Percentiles rank a stretch among this genome's conserved stretches.
Conservation (phyloP, 164 flowering plant species). For the Annona cherimola region DNA sequence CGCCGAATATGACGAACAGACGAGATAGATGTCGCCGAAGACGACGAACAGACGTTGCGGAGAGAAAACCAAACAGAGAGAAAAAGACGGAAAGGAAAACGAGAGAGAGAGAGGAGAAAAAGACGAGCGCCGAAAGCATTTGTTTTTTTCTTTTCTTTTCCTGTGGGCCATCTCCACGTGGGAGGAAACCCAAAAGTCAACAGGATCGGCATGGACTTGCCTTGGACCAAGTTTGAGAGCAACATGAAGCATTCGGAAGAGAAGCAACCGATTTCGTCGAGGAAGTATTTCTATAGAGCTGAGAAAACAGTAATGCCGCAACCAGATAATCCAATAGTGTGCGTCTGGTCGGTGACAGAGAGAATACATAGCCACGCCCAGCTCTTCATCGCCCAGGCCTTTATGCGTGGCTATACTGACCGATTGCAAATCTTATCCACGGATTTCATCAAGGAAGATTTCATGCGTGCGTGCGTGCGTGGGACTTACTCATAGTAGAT, state of each 20-base stretch:
- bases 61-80: no score
- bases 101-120: no score
- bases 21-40: no score
- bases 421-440: constrained; percentile 75
- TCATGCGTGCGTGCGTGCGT: constrained; percentile 90
- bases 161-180: no score
- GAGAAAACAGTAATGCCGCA: constrained; percentile 93
- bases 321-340: constrained; percentile 74
- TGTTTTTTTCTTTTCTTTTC: no score
- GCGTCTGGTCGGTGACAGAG: constrained; percentile 66
- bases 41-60: no score
- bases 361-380: constrained; percentile 69
- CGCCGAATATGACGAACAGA: no score
- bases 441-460: constrained; percentile 79
- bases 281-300: constrained; percentile 85
- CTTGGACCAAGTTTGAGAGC: constrained; percentile 78
- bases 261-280: constrained; percentile 46
- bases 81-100: no score
- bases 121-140: no score
- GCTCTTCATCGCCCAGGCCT: constrained; percentile 61
- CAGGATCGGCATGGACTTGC: constrained; percentile 75
- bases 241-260: constrained; percentile 65
- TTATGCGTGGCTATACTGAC: constrained; percentile 44
- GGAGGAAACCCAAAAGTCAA: no score
- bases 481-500: constrained; percentile 62